Evolutionary conservation across 2,329 filamentous ascomycete genomes (phyloP).

Genomic region (Gyromitra esculenta): DNA sequence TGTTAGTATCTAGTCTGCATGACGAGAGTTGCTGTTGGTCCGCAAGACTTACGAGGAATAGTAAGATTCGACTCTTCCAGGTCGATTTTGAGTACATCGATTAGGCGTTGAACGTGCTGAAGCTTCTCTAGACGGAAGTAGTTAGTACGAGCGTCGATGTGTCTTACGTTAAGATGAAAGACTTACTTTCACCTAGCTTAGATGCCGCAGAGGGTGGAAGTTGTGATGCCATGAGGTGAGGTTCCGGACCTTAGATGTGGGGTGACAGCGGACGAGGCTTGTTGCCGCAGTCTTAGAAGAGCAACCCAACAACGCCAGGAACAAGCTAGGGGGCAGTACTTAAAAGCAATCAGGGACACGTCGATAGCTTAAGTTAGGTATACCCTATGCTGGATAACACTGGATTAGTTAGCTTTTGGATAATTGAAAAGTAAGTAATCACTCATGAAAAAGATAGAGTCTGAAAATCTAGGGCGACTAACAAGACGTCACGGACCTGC

Average conservation of each 20-base stretch:
- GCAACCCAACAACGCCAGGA: conserved; percentile 2
- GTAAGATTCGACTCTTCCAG: conserved; percentile 69
- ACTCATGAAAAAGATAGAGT: not conserved
- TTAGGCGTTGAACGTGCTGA: conserved; percentile 70
- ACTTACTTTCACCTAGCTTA: conserved; percentile 27
- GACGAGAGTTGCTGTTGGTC: not conserved
- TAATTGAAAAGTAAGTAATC: conserved; percentile 21
- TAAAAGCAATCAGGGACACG: not conserved
- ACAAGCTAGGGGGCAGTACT: not conserved
- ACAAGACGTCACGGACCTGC: conserved; percentile 13
- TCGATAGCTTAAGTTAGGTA: conserved; percentile 13
- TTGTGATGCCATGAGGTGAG: conserved; percentile 24
- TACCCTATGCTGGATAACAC: not conserved
- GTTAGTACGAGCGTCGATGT: not conserved
- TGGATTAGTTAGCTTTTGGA: conserved; percentile 5
- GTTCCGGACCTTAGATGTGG: conserved; percentile 4
- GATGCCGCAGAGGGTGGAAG: conserved; percentile 23
- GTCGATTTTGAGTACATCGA: conserved; percentile 72
- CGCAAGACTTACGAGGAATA: conserved; percentile 67
- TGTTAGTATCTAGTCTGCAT: not conserved
- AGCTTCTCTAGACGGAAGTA: conserved; percentile 36
- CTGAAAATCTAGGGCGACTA: not conserved
- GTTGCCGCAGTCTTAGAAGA: conserved; percentile 1
- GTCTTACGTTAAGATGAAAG: not conserved
- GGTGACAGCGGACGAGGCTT: conserved; percentile 1